Base-by-base conservation (phyloP, 331 rosid genomes). In the Arachis monticola region DNA sequence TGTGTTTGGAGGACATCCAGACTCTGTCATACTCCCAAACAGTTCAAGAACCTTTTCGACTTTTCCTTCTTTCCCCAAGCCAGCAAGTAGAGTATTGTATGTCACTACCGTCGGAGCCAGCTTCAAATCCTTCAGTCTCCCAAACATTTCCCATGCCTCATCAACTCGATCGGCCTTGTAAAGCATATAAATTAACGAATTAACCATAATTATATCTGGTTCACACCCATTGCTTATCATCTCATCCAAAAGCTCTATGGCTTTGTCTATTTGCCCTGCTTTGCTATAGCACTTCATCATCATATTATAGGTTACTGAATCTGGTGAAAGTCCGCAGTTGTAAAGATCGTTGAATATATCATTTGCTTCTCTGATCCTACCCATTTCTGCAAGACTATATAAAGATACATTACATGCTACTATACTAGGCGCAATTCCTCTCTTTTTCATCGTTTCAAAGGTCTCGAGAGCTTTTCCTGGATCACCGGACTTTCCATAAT, bases 221-320 rank as follows among this genome's bases (percentile, higher is more conserved):
- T 88, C 96, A 31, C 97, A 94, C 62, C 87, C 91, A 62, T 82
- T 83, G 48, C 75, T 74, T 75, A 82, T 82, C 97, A 94, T 94
- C 83, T 87, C 88, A 42, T 68, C 76, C 61, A 92, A 87, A 81
- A 94, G 86, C 69, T 86, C 75, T 57, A 83, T 62, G 70, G 97
- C 95, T 60, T 86, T 91, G 75, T 94, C 99, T 75, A 87, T 82
- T 80, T 84, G 80, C 64, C 97, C 99, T 64, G 81, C 89, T 85
- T 85, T 94, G 84, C 89, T 90, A 69, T 87, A 88, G 88, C 99
- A 94, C 82, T 91, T 91, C 91, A 94, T 94, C 96, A 92, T 87
- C 87, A 90, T 88, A 80, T 85, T 94, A 77, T 92, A 94, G 64
- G 99, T 88, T 63, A 88, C 88, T 22, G 93, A 86, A 81, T 94